phyloP scores from a whole-genome alignment of 768 basidiomycete species.

The Auricularia sp. region DNA sequence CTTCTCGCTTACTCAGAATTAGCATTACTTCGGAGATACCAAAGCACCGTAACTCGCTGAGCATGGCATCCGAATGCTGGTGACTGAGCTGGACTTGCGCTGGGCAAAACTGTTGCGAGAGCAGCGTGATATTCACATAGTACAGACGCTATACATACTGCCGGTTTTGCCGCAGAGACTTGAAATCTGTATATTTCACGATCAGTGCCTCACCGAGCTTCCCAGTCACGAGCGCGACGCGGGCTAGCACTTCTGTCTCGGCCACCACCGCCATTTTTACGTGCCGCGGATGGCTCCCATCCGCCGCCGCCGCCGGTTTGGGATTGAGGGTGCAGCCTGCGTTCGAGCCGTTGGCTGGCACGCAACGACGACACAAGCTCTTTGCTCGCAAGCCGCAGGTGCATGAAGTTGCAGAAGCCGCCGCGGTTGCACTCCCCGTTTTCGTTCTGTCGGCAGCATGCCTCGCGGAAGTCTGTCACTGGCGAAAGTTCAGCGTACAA shows the following conservation, averaged over 20 bases:
- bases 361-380: conserved; percentile 70
- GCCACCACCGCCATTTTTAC: conserved; percentile 35
- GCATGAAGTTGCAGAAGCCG: conserved; percentile 99
- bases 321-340: conserved; percentile 62
- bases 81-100: no score
- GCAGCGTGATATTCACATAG: no score
- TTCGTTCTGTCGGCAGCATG: conserved; percentile 97
- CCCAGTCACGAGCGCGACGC: neutral
- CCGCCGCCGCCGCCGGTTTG: conserved; percentile 60
- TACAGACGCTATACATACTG: no score
- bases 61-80: no score
- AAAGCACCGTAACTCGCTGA: no score
- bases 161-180: no score
- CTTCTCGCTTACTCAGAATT: no score
- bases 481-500: conserved; percentile 96
- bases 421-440: conserved; percentile 97
- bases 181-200: neutral
- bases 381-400: conserved; percentile 79
- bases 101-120: no score
- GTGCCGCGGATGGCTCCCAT: conserved; percentile 61
- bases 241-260: neutral
- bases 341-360: conserved; percentile 75
- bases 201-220: neutral
- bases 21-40: no score
- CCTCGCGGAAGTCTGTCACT: conserved; percentile 97